Evolutionary conservation across 2,329 filamentous ascomycete species (phyloP), one percentile per base, ranked within the genome.

Genomic region (Exserohilum turcica): DNA sequence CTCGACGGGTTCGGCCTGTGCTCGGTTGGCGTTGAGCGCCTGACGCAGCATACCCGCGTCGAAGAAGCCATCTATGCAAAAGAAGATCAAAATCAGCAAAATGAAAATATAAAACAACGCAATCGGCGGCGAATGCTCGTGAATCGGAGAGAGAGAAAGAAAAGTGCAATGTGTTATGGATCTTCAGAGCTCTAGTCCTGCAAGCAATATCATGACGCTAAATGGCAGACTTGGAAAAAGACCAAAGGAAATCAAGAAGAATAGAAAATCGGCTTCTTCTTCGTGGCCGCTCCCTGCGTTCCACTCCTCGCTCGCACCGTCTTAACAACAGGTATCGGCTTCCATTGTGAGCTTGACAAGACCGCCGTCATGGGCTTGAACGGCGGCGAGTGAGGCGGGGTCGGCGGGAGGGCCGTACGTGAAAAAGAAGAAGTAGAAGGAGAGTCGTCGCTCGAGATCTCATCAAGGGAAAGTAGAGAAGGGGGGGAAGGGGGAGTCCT

Each of bases 11-110:
- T 77, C 79, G 51, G 56, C 63, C 28, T 85, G 82, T 42, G 56
- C 49, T 35, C 57, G 59, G 44, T 88, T 84, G 2, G 87, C 88
- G 71, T 92, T 92, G 52, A 96, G 84, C 1, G 92, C 91, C 73
- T 95, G 90, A 19, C 94, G 81, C 5, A 97, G 84, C 91, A 97
- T 96, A 12, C 93, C 93, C 0, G 93, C 92, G 72, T 97, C 93
- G 77, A 97, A 97, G 80, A 97, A 97, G 28, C 93, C 93, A 80
- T 97, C 92, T 96, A 70, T 48, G 50, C 12, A 10, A 18, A 59
- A 57, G 56, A 57, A 61, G 59, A 57, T 43, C 45, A 54, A 74
- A 74, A 76, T 65, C 58, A 70, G 64, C 55, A 61, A 27, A 44
- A 49, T 37, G 33, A 43, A 50, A 36, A 40, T 16, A 38, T 19